Base-by-base conservation (phyloP, 2,329 filamentous ascomycete species). In the Stagonosporopsis vannaccii region DNA sequence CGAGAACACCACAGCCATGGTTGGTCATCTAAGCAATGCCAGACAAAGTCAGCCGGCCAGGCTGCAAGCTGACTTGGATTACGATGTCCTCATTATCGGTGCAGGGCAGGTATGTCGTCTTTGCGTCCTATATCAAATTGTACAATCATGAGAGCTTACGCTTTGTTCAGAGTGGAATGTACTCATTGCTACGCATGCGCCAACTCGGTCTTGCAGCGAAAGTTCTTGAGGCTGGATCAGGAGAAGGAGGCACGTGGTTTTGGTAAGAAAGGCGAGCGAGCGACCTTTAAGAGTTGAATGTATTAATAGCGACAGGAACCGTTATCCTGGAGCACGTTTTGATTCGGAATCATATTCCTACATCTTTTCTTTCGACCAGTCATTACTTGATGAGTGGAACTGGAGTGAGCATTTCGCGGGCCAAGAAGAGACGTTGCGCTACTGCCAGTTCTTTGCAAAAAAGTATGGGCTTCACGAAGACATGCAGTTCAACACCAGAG, bases 291-390 rank as follows among this genome's bases (percentile, higher is more conserved):
- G 32, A 13, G 49, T 1, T 6, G 3, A 30, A 12, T 6, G 20
- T 4, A 37, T 41, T 57, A 22, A 47, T 20, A 6, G 32, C 39
- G 75, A 72, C 51, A 79, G 76, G 77, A 81, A 81, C 50, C 72
- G 75, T 17, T 81, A 81, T 42, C 78, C 80, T 12, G 80, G 80
- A 3, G 78, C 79, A n/a, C 73, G 79, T 36, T 78, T 80, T 46
- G 80, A 82, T 51, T 79, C 78, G 0, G 78, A 82, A 61, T 76
- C 75, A 1, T 75, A 78, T n/a, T 77, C 78, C 0, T 83, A 84
- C 60, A 70, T 69, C 44, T 78, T 80, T 43, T 76, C 75, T 11
- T 78, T 80, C 57, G 72, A 73, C 12, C 70, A 79, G 59, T 77
- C 77, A 19, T 56, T 79, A 4, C 67, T 80, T 13, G 71, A 78